These are phyloP conservation scores for Inga leiocalycina DNA, from an alignment of 306 rosid genomes.

Conservation along the genomic window DNA sequence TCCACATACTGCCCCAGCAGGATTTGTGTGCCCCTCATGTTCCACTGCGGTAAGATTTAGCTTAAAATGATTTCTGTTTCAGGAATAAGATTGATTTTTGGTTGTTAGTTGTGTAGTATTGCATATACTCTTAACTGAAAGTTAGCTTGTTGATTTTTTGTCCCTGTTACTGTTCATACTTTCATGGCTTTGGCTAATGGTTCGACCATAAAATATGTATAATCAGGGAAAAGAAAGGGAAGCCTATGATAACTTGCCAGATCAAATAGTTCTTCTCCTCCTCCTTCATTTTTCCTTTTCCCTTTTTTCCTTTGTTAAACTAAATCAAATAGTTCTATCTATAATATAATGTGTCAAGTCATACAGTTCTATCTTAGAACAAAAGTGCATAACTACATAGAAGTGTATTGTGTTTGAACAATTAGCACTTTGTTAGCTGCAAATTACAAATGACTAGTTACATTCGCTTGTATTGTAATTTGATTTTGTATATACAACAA, in stretches of 20 bases:
- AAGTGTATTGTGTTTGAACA: slow-evolving; percentile 11
- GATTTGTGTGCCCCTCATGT: slow-evolving; percentile 89
- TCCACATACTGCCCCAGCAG: slow-evolving; percentile 96
- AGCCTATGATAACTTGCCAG: neutral
- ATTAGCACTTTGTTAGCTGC: slow-evolving; percentile 16
- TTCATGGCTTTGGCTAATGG: slow-evolving; percentile 11
- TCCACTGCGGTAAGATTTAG: slow-evolving; percentile 73
- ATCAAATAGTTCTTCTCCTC: neutral
- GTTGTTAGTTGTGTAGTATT: slow-evolving; percentile 5
- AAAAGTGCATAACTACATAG: slow-evolving; percentile 20
- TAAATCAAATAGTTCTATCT: neutral
- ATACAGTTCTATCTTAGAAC: neutral
- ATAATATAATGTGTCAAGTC: neutral
- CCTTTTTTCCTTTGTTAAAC: neutral
- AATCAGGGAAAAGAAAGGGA: neutral
- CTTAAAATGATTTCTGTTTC: slow-evolving; percentile 34
- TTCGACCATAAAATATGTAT: slow-evolving; percentile 7
- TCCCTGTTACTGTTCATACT: slow-evolving; percentile 27
- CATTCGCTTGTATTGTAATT: neutral
- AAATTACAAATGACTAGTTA: slow-evolving; percentile 7
- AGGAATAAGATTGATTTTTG: neutral
- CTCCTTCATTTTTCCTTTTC: neutral
- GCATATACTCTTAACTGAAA: slow-evolving; percentile 10
- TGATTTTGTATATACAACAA: neutral
- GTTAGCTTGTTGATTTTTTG: neutral